A percentile compares a stretch with the other conserved stretches of the same genome.
phyloP scores from a whole-genome alignment of 1,284 basidiomycete species.

The Lentinus polychrous region DNA sequence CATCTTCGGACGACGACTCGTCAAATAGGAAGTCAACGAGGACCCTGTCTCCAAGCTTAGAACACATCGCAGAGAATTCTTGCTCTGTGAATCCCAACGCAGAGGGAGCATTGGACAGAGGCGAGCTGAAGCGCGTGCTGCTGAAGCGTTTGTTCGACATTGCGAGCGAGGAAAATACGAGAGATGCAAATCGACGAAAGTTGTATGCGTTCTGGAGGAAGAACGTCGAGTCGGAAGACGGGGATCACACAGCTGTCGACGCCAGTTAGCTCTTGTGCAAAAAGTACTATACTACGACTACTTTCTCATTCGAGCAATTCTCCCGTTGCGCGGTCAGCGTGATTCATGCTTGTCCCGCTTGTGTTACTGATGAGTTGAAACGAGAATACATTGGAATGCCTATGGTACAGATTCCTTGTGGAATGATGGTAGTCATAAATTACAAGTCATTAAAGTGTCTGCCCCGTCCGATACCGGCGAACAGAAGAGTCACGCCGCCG shows the following conservation, averaged over 20 bases:
- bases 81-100: constrained; percentile 35
- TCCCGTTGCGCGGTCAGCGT: neutral
- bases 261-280: constrained; percentile 12
- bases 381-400: neutral
- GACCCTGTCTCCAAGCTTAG: constrained; percentile 29
- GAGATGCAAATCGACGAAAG: constrained; percentile 74
- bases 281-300: constrained; percentile 14
- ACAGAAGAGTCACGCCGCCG: neutral
- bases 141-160: constrained; percentile 66
- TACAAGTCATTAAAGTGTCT: neutral
- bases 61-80: constrained; percentile 40
- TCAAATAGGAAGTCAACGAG: constrained; percentile 25
- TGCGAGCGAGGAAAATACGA: constrained; percentile 68
- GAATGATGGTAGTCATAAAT: neutral
- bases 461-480: neutral
- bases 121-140: constrained; percentile 47
- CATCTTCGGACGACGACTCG: constrained; percentile 29
- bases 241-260: constrained; percentile 10
- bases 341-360: neutral
- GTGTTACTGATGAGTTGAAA: neutral
- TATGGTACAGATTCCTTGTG: neutral
- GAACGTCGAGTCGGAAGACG: constrained; percentile 34
- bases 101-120: constrained; percentile 31
- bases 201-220: constrained; percentile 79
- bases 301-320: constrained; percentile 7